Base-by-base conservation (phyloP, 768 basidiomycete species). In the Lactifluus volemus region DNA sequence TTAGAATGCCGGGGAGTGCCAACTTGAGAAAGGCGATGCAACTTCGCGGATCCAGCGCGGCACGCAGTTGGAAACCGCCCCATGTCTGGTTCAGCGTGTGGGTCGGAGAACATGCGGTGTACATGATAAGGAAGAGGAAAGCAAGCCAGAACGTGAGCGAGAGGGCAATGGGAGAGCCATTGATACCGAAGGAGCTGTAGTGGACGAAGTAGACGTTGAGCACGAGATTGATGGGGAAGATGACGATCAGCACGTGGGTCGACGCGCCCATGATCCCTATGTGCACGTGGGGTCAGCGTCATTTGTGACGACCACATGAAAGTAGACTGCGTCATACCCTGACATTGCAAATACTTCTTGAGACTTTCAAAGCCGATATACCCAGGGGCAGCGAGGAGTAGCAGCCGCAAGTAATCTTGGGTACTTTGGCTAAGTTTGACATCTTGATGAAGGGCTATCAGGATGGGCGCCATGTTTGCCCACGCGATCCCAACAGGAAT, bases 281-380 rank as follows among this genome's bases (percentile, higher is more conserved):
- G 17, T 1, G 29, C 25, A 8, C 39, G 53, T 2, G 17, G 12
- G 29, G 6, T 45, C 14, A 17, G 34, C 32, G 41, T 10, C 49
- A 36, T 25, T 12, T 30, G 5, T 50, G n/a, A n/a, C n/a, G n/a
- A n/a, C n/a, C 4, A 42, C 12, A 32, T 6, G 12, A 41, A 42
- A 0, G 32, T 36, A 30, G 14, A 4, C 25, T 44, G 34, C 52
- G 39, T 45, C 55, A 56, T 58, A 85, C 86, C 88, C 76, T 90
- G 87, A 60, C 86, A 88, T 68, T 89, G 88, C 29, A 90, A 70
- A 70, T 88, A 90, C 71, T 87, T 89, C 70, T 89, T 89, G 66
- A 89, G 73, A 59, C 81, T 84, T 70, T 90, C 86, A 59, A 88
- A 88, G 2, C 81, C 86, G 66, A 88, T 82, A 67, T 88, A 88